Evolutionary conservation across 2,329 filamentous ascomycete genomes (phyloP), one percentile per base, ranked within the genome.

Genomic region (Tolypocladium album): DNA sequence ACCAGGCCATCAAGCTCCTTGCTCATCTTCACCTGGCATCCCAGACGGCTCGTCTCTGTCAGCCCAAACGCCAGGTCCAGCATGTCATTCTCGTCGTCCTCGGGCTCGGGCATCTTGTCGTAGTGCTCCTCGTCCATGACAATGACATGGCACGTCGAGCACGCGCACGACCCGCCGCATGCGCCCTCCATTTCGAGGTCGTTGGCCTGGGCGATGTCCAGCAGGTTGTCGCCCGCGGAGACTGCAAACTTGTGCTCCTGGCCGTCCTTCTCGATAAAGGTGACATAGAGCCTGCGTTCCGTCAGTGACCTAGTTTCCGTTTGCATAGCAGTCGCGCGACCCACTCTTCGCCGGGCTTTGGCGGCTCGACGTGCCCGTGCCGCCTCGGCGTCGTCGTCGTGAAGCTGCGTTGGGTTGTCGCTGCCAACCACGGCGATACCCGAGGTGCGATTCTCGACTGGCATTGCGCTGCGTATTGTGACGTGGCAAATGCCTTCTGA

Each of bases 121-220:
- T 88, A 93, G 74, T 85, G 82, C 5, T 83, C 82, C 53, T 89
- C 84, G 68, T 88, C 85, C 61, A 84, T 75, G 43, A 96, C 89
- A 63, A 96, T 92, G 60, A 96, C 88, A 76, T 96, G 92, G 77
- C 92, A 96, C 7, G 92, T 96, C 60, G 89, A 94, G 77, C 92
- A 96, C 59, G 92, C 92, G 75, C 92, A 96, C 40, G 90, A 94
- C 27, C 92, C 94, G 66, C 94, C 94, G 70, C 94, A 99, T 15
- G 94, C 94, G 63, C 94, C 92, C 79, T 99, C 94, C 93, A 99
- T 97, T 74, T 99, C 94, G 50, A 99, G 79, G 70, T 97, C 93
- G 74, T 97, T 85, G 55, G 89, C 90, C 73, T 97, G 93, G 27
- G 93, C 94, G 69, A 99, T 93, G 70, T 97, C 93, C 59, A 99